Base-by-base conservation (phyloP, 768 basidiomycete genomes). In the Amanita molliuscula region DNA sequence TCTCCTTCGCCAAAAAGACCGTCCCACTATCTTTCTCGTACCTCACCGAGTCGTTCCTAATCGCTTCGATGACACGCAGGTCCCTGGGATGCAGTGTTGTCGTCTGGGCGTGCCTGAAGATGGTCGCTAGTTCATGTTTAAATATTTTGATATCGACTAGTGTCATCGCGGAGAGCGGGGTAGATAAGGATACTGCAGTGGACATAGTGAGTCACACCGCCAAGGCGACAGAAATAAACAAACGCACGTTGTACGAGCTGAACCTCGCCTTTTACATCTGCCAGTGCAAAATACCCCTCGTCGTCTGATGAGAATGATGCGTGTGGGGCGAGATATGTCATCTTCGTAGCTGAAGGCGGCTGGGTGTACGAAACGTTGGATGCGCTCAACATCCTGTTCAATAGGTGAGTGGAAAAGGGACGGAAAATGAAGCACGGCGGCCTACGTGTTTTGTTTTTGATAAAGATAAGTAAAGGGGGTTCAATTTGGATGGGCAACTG, bases 211-310 rank as follows among this genome's bases (percentile, higher is more conserved):
- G 13, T 50, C 52, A n/a, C 43, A 31, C 47, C 15, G 48, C 28
- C 20, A 15, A 48, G 41, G 53, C 26, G 49, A 37, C 41, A 35
- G 33, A 37, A 25, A 18, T 35, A 33, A n/a, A n/a, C 18, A 38
- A 23, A 66, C 89, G 74, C 53, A 77, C 80, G 67, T 78, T 79
- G 89, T 76, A 91, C 62, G 57, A 79, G 65, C 62, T 67, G 61
- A 71, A 73, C 63, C 71, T 76, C 62, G 69, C 81, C 62, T 64
- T 72, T 60, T 65, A 80, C 53, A 72, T 81, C 61, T 67, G 79
- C 64, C 69, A 75, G 71, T 66, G 77, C 72, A 78, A 77, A 84
- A 46, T 65, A 66, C 15, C 58, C 61, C 28, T 49, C 28, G 1
- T 41, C 48, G 1, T 49, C 38, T 1, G 34, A 37, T 11, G 36